These are phyloP conservation scores for Thielaviopsis populi DNA, from an alignment of 2,329 filamentous ascomycete species.

Conservation along the genomic window DNA sequence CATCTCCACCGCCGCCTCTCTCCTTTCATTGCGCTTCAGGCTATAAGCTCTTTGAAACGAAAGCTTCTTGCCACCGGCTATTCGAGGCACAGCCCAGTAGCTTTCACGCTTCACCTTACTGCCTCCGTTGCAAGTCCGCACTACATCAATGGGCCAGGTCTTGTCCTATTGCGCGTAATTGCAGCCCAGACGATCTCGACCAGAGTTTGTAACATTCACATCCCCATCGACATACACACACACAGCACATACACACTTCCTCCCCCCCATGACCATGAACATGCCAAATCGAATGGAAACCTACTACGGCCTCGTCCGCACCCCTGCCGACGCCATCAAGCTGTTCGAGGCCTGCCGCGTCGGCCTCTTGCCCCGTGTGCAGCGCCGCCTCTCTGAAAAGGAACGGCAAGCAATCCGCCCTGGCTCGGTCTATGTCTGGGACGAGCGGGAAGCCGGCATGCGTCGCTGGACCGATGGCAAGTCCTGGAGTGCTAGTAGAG, in stretches of 20 bases:
- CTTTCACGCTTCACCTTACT: too few relatives aligned
- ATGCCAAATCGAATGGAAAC: constrained; percentile 64
- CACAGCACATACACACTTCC: background rate
- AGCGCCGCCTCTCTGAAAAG: constrained; percentile 87
- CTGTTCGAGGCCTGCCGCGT: constrained; percentile 94
- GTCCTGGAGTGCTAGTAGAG: constrained; percentile 94
- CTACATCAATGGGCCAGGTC: background rate
- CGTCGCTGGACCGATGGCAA: constrained; percentile 97
- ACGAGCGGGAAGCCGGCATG: constrained; percentile 97
- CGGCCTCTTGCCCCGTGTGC: constrained; percentile 77
- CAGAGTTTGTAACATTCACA: background rate
- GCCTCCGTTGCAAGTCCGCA: background rate
- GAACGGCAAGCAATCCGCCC: constrained; percentile 92
- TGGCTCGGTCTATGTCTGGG: constrained; percentile 98
- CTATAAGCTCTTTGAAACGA: too few relatives aligned
- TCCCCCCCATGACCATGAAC: background rate
- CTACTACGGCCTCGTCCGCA: constrained; percentile 86
- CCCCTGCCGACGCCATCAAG: constrained; percentile 92
- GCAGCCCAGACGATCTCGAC: background rate
- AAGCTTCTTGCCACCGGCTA: too few relatives aligned
- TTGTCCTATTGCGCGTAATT: background rate
- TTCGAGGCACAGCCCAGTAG: too few relatives aligned
- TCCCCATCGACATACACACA: background rate
- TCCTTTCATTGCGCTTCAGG: too few relatives aligned
- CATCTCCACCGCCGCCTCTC: too few relatives aligned